Conservation (phyloP, 805 yeast species). For the Candida argentea region DNA sequence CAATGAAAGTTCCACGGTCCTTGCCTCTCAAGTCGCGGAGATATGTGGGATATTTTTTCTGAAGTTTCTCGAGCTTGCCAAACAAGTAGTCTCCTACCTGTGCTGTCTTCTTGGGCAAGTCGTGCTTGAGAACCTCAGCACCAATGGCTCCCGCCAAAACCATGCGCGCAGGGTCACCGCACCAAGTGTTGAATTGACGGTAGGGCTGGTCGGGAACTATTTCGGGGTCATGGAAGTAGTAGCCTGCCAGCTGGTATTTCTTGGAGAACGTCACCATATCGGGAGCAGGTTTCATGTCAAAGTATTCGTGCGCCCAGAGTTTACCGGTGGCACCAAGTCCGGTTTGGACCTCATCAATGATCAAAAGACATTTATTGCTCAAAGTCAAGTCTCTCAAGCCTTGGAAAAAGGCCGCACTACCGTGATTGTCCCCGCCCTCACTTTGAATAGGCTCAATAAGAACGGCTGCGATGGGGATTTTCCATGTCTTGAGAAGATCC, state of each 20-base stretch:
- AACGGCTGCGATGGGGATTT: conserved; percentile 75
- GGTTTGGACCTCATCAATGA: conserved; percentile 83
- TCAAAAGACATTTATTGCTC: conserved; percentile 60
- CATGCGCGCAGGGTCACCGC: conserved; percentile 82
- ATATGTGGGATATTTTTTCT: conserved; percentile 42
- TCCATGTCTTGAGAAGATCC: conserved; percentile 55
- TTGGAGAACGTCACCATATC: conserved; percentile 82
- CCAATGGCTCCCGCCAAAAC: conserved; percentile 67
- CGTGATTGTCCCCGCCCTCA: conserved; percentile 91
- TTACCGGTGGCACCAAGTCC: conserved; percentile 84
- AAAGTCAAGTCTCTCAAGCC: conserved; percentile 68
- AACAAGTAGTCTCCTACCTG: conserved; percentile 62
- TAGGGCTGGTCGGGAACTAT: conserved; percentile 68
- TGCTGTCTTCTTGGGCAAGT: conserved; percentile 44
- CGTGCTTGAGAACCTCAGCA: conserved; percentile 50
- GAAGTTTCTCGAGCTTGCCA: conserved; percentile 42
- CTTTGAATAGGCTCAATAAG: conserved; percentile 88
- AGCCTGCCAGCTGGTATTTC: conserved; percentile 86
- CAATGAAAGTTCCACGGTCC: conserved; percentile 68
- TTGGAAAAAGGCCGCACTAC: conserved; percentile 67
- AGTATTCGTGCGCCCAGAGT: conserved; percentile 86
- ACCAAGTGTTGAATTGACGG: conserved; percentile 91
- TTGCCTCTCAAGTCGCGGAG: conserved; percentile 61
- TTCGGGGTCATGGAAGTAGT: conserved; percentile 67
- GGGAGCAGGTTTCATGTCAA: conserved; percentile 63